phyloP scores from a whole-genome alignment of 257 asterid species.

The Cynanchum wilfordii region DNA sequence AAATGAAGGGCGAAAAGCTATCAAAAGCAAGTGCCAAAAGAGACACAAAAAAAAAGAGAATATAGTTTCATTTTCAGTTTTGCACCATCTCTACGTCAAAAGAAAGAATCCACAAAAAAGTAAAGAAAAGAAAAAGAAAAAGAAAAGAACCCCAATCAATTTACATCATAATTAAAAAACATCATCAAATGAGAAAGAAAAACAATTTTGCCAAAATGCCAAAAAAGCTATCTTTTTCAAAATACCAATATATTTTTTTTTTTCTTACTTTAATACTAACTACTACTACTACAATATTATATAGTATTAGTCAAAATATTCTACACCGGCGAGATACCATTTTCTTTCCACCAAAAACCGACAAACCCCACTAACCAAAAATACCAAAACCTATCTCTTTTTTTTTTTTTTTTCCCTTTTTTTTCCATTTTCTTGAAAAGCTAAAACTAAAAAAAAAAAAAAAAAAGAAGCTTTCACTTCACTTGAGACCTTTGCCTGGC shows the following conservation, averaged over 20 bases:
- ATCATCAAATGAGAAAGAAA: background rate
- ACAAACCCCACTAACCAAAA: constrained; percentile 1
- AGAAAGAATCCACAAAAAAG: background rate
- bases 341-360: background rate
- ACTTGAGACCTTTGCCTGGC: constrained; percentile 44
- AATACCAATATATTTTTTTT: background rate
- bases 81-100: constrained; percentile 13
- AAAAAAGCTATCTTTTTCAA: background rate
- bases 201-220: background rate
- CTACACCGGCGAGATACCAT: constrained; percentile 15
- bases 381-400: background rate
- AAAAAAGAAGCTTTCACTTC: background rate
- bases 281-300: too few species aligned
- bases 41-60: background rate
- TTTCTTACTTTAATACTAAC: background rate
- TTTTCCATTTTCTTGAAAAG: background rate
- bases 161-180: constrained; percentile 2
- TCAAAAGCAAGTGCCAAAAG: background rate
- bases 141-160: background rate
- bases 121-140: background rate
- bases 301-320: constrained; percentile 1
- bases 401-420: background rate
- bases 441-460: background rate
- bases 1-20: background rate
- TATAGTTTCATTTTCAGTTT: background rate